Evolutionary conservation across 140 eudicot species (phyloP), one percentile per base, ranked within the genome.

Genomic region (Erigeron philadelphicus): DNA sequence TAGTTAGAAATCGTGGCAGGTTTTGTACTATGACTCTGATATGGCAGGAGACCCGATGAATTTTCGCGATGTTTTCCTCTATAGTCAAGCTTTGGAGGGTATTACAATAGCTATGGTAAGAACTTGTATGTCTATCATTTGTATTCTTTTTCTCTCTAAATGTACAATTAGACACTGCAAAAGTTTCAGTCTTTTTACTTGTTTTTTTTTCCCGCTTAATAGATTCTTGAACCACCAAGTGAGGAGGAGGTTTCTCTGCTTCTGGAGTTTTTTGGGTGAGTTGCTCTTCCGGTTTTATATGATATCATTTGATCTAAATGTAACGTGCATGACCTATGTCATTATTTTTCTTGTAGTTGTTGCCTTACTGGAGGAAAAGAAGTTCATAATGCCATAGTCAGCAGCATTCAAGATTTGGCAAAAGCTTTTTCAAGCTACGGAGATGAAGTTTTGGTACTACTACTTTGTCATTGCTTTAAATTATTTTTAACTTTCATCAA

Each of bases 51-150:
- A 92, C 74, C 98, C 98, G 13, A 76, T 88, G 98, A 88, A 79
- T 66, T 92, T 92, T 48, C 95, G 84, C 72, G 98, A 88, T 84
- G 98, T 86, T 57, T 92, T 88, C 74, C 96, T 92, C 18, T 83
- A 84, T 78, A 92, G 98, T 69, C 96, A 88, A 83, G 96, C 98
- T 75, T 84, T 92, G 85, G 98, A 92, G 84, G 98, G 96, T 52
- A 88, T 92, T 65, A 74, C 88, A 57, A 84, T 92, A 78, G 83
- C 87, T 42, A 92, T 92, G 98, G 98, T 92, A 86, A 57, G 72
- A 62, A 59, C 16, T 38, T 63, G 61, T 54, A 53, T 76, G 55
- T 49, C 49, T 54, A 11, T 50, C 40, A 5, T 49, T 17, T 23
- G 4, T 48, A n/a, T 16, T 53, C 16, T 53, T 53, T 5, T 18